Base-by-base conservation (phyloP, 1,284 basidiomycete species). In the Spongispora temasekensis region DNA sequence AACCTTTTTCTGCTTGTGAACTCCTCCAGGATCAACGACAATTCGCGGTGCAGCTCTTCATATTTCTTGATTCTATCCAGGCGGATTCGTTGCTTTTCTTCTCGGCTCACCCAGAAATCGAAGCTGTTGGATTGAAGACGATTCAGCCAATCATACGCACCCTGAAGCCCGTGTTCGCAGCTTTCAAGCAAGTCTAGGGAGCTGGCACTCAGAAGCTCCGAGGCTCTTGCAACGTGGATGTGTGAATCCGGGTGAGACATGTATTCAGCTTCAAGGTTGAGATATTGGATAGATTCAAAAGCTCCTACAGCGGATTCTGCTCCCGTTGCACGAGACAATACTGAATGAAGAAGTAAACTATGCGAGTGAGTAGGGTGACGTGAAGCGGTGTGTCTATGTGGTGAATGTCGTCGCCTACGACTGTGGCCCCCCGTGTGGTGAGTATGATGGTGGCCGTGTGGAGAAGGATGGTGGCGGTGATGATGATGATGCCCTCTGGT, bases 231-330 rank as follows among this genome's bases (percentile, higher is more conserved):
- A 3, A 85, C 81, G 58, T 87, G 83, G n/a, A 77, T 48, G 13
- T 48, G 17, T 12, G 31, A 32, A 32, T 32, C 31, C 12, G 31
- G 31, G 31, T 32, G 31, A 7, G 31, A 72, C 34, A 86, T 74
- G 48, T 80, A 78, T 12, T 76, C 81, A 17, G 84, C 81, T 69
- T 95, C 93, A 5, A 94, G 77, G 64, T 93, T 86, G 68, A 93
- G 81, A 70, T 94, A 94, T 35, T 86, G 77, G 68, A 91, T 87
- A 13, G 84, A 86, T 74, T 95, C 93, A 66, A 94, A 94, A 10
- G 93, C 85, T 0, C 92, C 93, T 0, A 95, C 93, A 0, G 85
- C 86, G 35, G 83, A 79, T 70, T 92, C 85, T 28, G 59, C 63
- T 63, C 67, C 77, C 30, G 65, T 59, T 8, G 59, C 27, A 53